These are phyloP conservation scores for Casaregolazyma lundiana DNA, from an alignment of 1,139 yeast species.

Conservation along the genomic window DNA sequence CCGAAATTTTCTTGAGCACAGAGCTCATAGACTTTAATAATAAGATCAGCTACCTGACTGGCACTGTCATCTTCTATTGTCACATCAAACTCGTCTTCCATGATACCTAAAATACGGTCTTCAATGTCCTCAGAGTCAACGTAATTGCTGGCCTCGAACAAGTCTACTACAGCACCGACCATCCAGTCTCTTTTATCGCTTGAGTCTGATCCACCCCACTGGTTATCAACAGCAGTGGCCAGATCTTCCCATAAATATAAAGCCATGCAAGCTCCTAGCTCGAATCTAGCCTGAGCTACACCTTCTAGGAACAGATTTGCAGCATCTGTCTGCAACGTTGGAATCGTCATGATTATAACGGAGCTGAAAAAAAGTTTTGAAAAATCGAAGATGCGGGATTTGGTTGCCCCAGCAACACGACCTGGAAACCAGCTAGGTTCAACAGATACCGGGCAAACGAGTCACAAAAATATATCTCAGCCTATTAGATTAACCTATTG, in stretches of 20 bases:
- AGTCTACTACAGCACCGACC: constrained; percentile 73
- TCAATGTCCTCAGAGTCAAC: constrained; percentile 80
- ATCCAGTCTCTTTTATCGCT: constrained; percentile 94
- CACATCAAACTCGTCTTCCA: constrained; percentile 93
- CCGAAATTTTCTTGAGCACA: constrained; percentile 51
- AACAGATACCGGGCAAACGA: too few relatives aligned
- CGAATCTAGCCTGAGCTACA: constrained; percentile 76
- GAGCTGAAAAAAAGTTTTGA: background rate
- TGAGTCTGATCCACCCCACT: constrained; percentile 95
- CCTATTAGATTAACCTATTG: too few relatives aligned
- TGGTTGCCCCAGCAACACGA: background rate
- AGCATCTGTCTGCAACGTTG: constrained; percentile 27
- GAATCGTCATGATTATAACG: constrained; percentile 9
- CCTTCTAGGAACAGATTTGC: constrained; percentile 49
- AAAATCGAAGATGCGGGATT: background rate
- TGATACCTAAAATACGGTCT: constrained; percentile 78
- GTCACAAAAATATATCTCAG: too few relatives aligned
- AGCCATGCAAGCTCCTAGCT: constrained; percentile 90
- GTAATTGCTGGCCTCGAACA: constrained; percentile 46
- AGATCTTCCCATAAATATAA: constrained; percentile 85
- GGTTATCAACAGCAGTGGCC: constrained; percentile 86
- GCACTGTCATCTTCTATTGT: constrained; percentile 82
- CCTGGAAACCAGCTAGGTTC: background rate
- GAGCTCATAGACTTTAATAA: constrained; percentile 63
- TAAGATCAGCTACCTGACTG: constrained; percentile 60